Conservation (phyloP, 768 basidiomycete species). For the Exidia glandulosa region DNA sequence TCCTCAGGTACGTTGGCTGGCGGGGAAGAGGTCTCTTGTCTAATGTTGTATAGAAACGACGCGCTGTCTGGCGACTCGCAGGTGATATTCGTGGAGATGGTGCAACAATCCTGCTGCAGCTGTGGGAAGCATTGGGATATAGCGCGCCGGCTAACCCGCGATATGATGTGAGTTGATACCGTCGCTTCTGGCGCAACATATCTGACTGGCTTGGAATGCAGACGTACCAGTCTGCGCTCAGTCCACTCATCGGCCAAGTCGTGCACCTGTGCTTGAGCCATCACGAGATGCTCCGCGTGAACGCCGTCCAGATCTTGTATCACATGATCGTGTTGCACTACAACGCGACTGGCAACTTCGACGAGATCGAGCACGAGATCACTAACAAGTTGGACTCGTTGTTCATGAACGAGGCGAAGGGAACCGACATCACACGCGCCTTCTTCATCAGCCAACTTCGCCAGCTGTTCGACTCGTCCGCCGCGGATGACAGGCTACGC, state of each 20-base stretch:
- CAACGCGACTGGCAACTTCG: slow-evolving; percentile 73
- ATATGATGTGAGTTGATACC: slow-evolving; percentile 48
- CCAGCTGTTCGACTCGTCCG: slow-evolving; percentile 74
- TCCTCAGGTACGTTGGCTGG: slow-evolving; percentile 52
- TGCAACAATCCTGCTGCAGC: slow-evolving; percentile 58
- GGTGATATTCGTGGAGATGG: slow-evolving; percentile 93
- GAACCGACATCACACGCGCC: slow-evolving; percentile 81
- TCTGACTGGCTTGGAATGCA: slow-evolving; percentile 20
- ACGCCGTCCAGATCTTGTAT: slow-evolving; percentile 86
- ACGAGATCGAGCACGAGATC: slow-evolving; percentile 83
- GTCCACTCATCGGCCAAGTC: slow-evolving; percentile 76
- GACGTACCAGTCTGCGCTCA: slow-evolving; percentile 79
- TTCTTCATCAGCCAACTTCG: slow-evolving; percentile 90
- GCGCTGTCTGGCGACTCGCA: slow-evolving; percentile 92
- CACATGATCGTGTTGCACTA: slow-evolving; percentile 94
- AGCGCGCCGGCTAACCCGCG: slow-evolving; percentile 38
- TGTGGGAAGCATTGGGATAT: slow-evolving; percentile 81
- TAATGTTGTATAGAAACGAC: slow-evolving; percentile 55
- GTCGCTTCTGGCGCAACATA: slow-evolving; percentile 1
- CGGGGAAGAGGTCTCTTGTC: background rate
- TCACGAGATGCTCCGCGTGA: slow-evolving; percentile 83
- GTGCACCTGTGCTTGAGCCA: slow-evolving; percentile 90
- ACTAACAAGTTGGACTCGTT: slow-evolving; percentile 83
- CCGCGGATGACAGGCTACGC: slow-evolving; percentile 70
- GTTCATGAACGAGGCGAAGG: slow-evolving; percentile 88